Conservation (phyloP, 2,329 filamentous ascomycete species). For the Aschersonia sp. region DNA sequence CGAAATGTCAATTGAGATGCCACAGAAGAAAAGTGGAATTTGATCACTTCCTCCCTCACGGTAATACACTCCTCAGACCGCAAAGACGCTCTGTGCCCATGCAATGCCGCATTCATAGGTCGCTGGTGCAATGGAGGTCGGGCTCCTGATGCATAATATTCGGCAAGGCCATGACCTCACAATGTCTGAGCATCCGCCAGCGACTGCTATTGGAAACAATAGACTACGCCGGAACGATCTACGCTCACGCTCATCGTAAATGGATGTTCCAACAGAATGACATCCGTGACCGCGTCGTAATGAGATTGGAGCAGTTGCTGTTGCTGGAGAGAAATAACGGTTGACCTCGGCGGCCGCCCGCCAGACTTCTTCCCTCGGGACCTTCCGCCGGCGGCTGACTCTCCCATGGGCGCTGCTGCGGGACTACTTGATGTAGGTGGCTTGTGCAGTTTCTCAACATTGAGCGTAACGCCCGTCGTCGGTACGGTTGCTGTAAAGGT, state of each 20-base stretch:
- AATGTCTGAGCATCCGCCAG: no score
- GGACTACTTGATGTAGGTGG: conserved; percentile 12
- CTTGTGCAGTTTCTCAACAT: conserved; percentile 45
- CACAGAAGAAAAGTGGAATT: no score
- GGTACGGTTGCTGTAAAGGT: conserved; percentile 54
- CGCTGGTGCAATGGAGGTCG: no score
- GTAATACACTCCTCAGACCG: no score
- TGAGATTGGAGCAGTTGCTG: conserved; percentile 77
- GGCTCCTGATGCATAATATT: no score
- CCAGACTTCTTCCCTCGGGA: conserved; percentile 14
- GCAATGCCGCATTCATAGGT: no score
- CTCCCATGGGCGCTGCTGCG: background rate
- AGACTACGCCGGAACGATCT: conserved; percentile 78
- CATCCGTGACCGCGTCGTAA: conserved; percentile 75
- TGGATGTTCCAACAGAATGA: conserved; percentile 75
- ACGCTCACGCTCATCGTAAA: conserved; percentile 89
- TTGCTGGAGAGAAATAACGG: conserved; percentile 78
- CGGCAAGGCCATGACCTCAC: no score
- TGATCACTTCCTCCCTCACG: no score
- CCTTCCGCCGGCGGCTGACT: conserved; percentile 2
- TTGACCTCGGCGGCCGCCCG: conserved; percentile 50
- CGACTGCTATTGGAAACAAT: conserved; percentile 48
- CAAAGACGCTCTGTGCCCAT: no score
- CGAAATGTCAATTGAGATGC: no score
- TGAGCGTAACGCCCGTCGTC: conserved; percentile 47